A percentile compares a stretch with the other conserved stretches of the same genome.
These are phyloP conservation scores for Leptographium procerum DNA, from an alignment of 2,329 filamentous ascomycete species.

Conservation along the genomic window DNA sequence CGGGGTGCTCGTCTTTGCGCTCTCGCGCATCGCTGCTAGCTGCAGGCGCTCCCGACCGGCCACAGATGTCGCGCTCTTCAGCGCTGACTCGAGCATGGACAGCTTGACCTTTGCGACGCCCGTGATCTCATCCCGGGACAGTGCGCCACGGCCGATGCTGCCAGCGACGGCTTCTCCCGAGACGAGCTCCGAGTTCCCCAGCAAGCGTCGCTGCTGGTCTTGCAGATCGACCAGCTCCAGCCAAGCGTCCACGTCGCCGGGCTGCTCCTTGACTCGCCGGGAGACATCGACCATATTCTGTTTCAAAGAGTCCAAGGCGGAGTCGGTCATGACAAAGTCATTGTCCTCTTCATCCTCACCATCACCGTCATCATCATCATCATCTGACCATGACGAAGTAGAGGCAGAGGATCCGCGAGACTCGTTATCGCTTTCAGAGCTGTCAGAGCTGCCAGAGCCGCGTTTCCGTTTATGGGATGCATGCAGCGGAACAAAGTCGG, in stretches of 20 bases:
- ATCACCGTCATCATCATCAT: constrained; percentile 25
- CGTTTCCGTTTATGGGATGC: constrained; percentile 31
- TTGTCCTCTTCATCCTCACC: constrained; percentile 22
- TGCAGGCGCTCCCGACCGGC: constrained; percentile 49
- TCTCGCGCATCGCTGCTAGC: constrained; percentile 61
- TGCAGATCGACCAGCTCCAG: constrained; percentile 70
- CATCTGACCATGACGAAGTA: constrained; percentile 3
- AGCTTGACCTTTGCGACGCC: constrained; percentile 71
- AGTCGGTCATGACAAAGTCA: constrained; percentile 9
- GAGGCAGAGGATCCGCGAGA: not conserved
- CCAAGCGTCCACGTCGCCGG: constrained; percentile 62
- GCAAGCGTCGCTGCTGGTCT: constrained; percentile 40
- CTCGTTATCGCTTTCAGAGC: not conserved
- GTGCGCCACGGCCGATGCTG: constrained; percentile 15
- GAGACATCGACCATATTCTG: constrained; percentile 35
- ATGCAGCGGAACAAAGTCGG: constrained; percentile 38
- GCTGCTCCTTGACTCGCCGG: constrained; percentile 50
- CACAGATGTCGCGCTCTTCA: constrained; percentile 40
- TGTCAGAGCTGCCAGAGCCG: not conserved
- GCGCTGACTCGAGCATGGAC: constrained; percentile 66
- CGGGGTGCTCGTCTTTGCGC: constrained; percentile 59
- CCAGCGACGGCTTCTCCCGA: no score
- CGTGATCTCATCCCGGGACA: constrained; percentile 49
- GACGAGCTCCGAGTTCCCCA: constrained; percentile 21
- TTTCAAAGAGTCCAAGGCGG: not conserved